These are phyloP conservation scores for Penicillium polonicum DNA, from an alignment of 2,329 filamentous ascomycete genomes.

Conservation along the genomic window DNA sequence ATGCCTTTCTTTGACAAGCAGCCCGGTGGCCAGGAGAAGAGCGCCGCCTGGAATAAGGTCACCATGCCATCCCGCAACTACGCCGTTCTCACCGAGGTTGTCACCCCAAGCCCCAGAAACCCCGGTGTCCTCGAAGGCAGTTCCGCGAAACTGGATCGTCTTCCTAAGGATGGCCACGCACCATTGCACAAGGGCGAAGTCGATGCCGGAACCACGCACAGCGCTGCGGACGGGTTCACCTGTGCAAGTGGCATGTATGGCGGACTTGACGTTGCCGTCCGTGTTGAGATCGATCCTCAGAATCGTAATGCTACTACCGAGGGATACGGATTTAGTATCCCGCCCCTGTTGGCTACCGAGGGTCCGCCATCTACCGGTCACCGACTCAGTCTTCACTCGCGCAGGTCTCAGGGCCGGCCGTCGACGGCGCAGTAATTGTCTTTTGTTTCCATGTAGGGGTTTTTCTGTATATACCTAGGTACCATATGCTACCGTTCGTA, in stretches of 20 bases:
- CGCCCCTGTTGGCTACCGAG: conserved; percentile 23
- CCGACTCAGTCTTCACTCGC: conserved; percentile 23
- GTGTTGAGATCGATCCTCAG: conserved; percentile 49
- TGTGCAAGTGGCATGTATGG: conserved; percentile 39
- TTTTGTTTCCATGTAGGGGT: not conserved
- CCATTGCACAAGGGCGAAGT: conserved; percentile 74
- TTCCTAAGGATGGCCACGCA: conserved; percentile 63
- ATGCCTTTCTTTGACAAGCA: conserved; percentile 63
- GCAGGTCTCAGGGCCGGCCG: conserved; percentile 21
- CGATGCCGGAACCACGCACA: conserved; percentile 74
- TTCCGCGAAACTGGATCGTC: conserved; percentile 31
- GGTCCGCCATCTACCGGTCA: conserved; percentile 12
- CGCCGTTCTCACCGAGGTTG: conserved; percentile 60
- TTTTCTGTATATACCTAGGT: not conserved
- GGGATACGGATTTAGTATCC: conserved; percentile 49
- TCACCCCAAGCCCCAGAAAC: conserved; percentile 28
- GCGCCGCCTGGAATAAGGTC: conserved; percentile 71
- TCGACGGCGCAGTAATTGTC: conserved; percentile 22
- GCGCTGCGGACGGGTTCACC: conserved; percentile 58
- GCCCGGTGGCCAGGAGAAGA: conserved; percentile 60
- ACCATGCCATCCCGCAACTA: conserved; percentile 75
- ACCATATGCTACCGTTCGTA: conserved; percentile 2
- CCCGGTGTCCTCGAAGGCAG: conserved; percentile 6
- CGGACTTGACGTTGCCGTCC: conserved; percentile 47
- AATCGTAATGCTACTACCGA: conserved; percentile 44